A percentile compares a stretch with the other conserved stretches of the same genome.
phyloP scores from a whole-genome alignment of 2,329 filamentous ascomycete genomes.

The Claviceps citrina region DNA sequence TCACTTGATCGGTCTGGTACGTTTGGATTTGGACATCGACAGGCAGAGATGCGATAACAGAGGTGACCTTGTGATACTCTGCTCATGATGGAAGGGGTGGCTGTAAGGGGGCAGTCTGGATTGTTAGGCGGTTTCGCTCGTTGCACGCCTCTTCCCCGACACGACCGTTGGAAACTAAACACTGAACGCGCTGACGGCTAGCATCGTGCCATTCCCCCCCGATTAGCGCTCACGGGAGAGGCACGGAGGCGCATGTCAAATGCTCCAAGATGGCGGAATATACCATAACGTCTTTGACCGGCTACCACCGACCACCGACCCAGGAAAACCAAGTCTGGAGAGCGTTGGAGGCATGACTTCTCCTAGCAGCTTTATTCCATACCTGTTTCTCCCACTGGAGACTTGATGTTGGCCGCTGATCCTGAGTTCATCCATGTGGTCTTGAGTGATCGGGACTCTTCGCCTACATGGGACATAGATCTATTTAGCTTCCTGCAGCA shows the following conservation, averaged over 20 bases:
- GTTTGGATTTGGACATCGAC: not conserved
- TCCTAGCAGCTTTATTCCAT: not conserved
- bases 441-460: not conserved
- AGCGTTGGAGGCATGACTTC: too few species aligned
- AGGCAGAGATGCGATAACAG: not conserved
- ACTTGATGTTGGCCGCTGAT: not conserved
- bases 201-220: not conserved
- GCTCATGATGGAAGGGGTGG: not conserved
- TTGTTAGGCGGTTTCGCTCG: not conserved
- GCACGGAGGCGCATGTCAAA: slow-evolving; percentile 4
- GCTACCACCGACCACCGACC: slow-evolving; percentile 1
- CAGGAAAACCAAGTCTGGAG: not conserved
- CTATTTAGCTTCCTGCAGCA: not conserved
- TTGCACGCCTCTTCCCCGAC: not conserved
- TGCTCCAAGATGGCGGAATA: slow-evolving; percentile 2
- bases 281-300: slow-evolving; percentile 3
- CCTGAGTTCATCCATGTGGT: not conserved
- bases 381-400: not conserved
- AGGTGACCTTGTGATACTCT: not conserved
- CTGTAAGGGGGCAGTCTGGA: not conserved
- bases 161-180: not conserved
- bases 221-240: slow-evolving; percentile 3
- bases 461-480: not conserved
- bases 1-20: not conserved
- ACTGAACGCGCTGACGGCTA: not conserved